Evolutionary conservation across 2,329 filamentous ascomycete species (phyloP).

Genomic region (Fusarium gaditjirri): DNA sequence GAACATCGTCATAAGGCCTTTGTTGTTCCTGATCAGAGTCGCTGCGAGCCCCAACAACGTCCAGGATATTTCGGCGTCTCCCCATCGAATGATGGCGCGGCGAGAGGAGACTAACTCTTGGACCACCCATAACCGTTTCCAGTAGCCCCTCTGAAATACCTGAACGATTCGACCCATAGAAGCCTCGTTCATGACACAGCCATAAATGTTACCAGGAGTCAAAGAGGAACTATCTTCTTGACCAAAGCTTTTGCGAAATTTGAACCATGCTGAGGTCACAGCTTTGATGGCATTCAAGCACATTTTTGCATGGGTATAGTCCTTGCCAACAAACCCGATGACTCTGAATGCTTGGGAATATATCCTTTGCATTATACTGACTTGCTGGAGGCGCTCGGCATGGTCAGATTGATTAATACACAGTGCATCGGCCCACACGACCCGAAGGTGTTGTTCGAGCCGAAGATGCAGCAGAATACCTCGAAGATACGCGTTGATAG

Average conservation of each 20-base stretch:
- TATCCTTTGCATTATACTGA: neutral
- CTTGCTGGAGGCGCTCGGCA: neutral
- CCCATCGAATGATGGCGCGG: neutral
- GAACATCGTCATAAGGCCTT: neutral
- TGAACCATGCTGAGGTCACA: neutral
- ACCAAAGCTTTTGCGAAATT: neutral
- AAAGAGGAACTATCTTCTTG: neutral
- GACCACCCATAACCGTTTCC: neutral
- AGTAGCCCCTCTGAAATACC: neutral
- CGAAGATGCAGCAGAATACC: neutral
- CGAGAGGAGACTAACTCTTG: neutral
- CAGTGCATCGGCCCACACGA: neutral
- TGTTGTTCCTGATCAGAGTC: neutral
- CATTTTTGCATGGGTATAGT: neutral
- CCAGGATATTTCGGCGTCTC: neutral
- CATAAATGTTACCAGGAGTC: neutral
- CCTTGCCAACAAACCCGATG: neutral
- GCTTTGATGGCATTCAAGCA: neutral
- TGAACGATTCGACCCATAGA: neutral
- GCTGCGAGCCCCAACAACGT: neutral
- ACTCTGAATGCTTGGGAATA: neutral
- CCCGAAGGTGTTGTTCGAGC: neutral
- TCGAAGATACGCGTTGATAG: neutral
- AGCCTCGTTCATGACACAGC: neutral
- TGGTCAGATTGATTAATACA: neutral